Evolutionary conservation across 2,329 filamentous ascomycete species (phyloP).

Genomic region (Diaporthe sp.): DNA sequence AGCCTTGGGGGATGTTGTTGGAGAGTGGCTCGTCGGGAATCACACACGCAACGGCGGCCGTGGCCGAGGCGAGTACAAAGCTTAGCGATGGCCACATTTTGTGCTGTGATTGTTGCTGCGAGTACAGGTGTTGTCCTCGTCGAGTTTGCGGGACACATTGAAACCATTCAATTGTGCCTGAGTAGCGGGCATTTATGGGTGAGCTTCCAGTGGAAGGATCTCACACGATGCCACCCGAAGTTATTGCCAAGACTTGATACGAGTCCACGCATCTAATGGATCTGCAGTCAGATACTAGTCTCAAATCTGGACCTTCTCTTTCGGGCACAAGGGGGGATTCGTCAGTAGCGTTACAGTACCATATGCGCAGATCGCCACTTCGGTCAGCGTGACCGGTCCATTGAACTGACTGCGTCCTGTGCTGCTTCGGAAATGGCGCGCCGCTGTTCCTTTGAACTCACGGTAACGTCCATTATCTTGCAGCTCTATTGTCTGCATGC

Average conservation of each 20-base stretch:
- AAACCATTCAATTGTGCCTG: not conserved
- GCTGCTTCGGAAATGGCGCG: constrained; percentile 2
- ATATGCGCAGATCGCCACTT: constrained; percentile 1
- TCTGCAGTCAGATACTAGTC: constrained; percentile 31
- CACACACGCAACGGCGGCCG: constrained; percentile 47
- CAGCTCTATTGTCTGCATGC: constrained; percentile 20
- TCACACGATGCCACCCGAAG: not conserved
- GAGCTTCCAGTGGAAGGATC: constrained; percentile 18
- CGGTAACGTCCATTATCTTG: not conserved
- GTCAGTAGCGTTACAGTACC: constrained; percentile 1
- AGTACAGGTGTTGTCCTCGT: too few relatives aligned
- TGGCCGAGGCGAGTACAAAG: not conserved
- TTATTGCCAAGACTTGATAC: constrained; percentile 19
- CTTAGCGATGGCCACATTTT: constrained; percentile 1
- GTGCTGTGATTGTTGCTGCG: not conserved
- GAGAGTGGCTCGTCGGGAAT: constrained; percentile 49
- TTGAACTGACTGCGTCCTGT: not conserved
- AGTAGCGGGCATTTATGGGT: not conserved
- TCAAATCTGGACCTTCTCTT: constrained; percentile 26
- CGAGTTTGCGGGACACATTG: not conserved
- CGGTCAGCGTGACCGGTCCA: not conserved
- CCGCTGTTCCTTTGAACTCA: constrained; percentile 1
- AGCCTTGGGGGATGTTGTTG: constrained; percentile 52
- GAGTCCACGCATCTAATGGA: constrained; percentile 26
- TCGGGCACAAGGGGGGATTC: constrained; percentile 1